These are phyloP conservation scores for Termitomyces sp. DNA, from an alignment of 768 basidiomycete species.

Conservation along the genomic window DNA sequence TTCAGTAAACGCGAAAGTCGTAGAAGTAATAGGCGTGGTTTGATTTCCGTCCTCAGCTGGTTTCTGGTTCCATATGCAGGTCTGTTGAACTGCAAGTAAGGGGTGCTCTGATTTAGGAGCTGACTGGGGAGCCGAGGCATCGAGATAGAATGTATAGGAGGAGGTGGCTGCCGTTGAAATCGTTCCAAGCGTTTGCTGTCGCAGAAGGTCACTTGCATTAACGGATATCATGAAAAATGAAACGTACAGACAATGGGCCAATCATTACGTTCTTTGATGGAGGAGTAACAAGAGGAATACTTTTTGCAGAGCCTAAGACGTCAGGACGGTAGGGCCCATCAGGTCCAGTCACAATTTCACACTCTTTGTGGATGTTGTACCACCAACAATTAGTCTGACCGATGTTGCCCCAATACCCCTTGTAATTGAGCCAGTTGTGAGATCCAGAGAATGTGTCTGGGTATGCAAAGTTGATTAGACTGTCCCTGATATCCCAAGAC, in stretches of 20 bases:
- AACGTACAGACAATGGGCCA: conserved; percentile 11
- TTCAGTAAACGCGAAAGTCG: background rate
- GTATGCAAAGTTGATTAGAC: conserved; percentile 8
- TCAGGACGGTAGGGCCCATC: conserved; percentile 12
- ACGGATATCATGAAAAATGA: background rate
- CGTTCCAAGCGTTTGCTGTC: conserved; percentile 12
- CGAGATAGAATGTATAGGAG: conserved; percentile 12
- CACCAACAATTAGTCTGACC: conserved; percentile 14
- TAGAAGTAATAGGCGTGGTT: background rate
- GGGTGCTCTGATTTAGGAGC: background rate
- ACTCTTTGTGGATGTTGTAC: conserved; percentile 11
- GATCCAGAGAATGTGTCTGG: conserved; percentile 11
- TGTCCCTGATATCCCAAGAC: conserved; percentile 12
- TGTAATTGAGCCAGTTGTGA: conserved; percentile 14
- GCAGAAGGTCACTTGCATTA: background rate
- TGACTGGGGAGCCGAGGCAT: background rate
- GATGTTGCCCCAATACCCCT: conserved; percentile 14
- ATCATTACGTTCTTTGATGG: background rate
- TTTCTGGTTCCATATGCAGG: conserved; percentile 4
- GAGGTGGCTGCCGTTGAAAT: conserved; percentile 6
- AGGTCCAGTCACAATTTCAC: conserved; percentile 12
- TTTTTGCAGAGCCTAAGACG: conserved; percentile 8
- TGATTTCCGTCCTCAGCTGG: background rate
- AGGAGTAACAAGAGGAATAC: no score
- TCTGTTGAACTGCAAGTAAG: conserved; percentile 9